phyloP scores from a whole-genome alignment of 2,329 filamentous ascomycete genomes.

The Exutisphaerella laricina region DNA sequence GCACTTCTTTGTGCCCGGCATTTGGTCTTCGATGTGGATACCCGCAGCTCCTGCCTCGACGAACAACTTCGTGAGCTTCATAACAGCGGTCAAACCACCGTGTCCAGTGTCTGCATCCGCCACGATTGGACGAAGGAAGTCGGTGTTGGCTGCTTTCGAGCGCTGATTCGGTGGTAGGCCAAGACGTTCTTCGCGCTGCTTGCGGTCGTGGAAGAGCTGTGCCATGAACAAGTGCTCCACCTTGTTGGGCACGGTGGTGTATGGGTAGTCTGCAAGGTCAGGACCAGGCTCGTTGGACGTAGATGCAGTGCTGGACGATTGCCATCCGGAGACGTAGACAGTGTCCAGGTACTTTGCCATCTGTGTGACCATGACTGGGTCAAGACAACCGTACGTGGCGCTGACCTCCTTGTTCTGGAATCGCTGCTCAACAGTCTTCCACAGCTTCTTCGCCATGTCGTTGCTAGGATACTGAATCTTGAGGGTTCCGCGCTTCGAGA shows the following conservation, averaged over 20 bases:
- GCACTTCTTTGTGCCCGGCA: slow-evolving; percentile 98
- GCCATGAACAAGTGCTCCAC: slow-evolving; percentile 97
- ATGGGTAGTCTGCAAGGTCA: slow-evolving; percentile 94
- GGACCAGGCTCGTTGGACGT: slow-evolving; percentile 93
- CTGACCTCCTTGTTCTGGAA: slow-evolving; percentile 83
- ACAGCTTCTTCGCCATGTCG: slow-evolving; percentile 85
- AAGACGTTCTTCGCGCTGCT: slow-evolving; percentile 92
- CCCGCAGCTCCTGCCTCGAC: slow-evolving; percentile 93
- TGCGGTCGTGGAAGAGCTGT: slow-evolving; percentile 98
- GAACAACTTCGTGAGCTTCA: slow-evolving; percentile 99
- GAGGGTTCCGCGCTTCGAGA: slow-evolving; percentile 86
- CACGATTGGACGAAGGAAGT: slow-evolving; percentile 93
- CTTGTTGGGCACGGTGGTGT: slow-evolving; percentile 95
- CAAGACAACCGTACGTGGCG: slow-evolving; percentile 94
- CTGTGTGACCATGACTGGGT: slow-evolving; percentile 97
- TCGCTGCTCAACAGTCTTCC: slow-evolving; percentile 77
- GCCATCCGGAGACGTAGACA: slow-evolving; percentile 98
- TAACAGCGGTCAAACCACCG: slow-evolving; percentile 93
- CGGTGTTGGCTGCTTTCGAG: slow-evolving; percentile 67
- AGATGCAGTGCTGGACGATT: slow-evolving; percentile 94
- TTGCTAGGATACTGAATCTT: slow-evolving; percentile 91
- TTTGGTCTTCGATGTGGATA: slow-evolving; percentile 98
- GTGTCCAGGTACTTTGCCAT: slow-evolving; percentile 99
- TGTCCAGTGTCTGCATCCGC: slow-evolving; percentile 97
- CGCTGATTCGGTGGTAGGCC: slow-evolving; percentile 69